Base-by-base conservation (phyloP, 228 moss, liverwort and hornwort species). In the Sphagnum magellanicum region DNA sequence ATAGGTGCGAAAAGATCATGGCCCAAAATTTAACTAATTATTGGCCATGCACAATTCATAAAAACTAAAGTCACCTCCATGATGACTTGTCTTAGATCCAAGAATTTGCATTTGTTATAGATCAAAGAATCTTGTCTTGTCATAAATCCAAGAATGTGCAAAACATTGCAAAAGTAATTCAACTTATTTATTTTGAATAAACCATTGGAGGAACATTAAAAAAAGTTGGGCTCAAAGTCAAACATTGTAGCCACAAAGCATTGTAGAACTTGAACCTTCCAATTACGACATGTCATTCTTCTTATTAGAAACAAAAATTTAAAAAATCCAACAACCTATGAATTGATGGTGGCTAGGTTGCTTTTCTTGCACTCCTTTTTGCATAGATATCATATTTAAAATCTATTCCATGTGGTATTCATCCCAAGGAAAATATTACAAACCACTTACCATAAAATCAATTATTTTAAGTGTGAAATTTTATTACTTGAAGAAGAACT, bases 281-380 rank as follows among this genome's bases (percentile, higher is more conserved):
- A 32, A 32, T 3, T 32, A 32, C 32, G 3, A 32, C 74, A 74
- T 49, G 77, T 80, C 55, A 75, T 77, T n/a, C 73, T 82, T 73
- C 81, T 89, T 12, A 84, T 63, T 10, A 82, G 69, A 70, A 78
- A 82, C 8, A 68, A 83, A 51, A 88, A 76, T 50, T 81, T 79
- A 63, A 65, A 79, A 51, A 74, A 77, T 70, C 62, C 77, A 63
- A 70, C 80, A 92, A 85, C 8, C 81, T 72, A n/a, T 92, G 89
- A 6, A 90, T 81, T 48, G 91, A 72, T 9, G 90, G 92, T 88
- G 87, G 85, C 0, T 85, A 78, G 15, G 89, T 90, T 14, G 87
- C 87, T 78, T 80, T 73, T 53, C 81, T 79, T 60, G 80, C 76
- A 68, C 48, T 78, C 73, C 79, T 83, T 59, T 76, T 76, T 62